phyloP scores from a whole-genome alignment of 208 protist genomes.

The Naegleria fowleri region DNA sequence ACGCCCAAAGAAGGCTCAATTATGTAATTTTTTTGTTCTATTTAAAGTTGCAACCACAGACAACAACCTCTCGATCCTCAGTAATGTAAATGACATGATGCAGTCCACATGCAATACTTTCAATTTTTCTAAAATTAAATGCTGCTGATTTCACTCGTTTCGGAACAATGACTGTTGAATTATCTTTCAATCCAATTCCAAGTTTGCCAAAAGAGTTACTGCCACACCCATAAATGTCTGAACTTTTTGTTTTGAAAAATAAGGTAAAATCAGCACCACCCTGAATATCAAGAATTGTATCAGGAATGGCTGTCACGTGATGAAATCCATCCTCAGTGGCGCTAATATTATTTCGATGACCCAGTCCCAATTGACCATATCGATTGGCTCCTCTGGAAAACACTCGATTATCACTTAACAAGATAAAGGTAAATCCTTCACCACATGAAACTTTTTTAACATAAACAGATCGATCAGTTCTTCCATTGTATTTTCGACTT shows the following conservation, averaged over 20 bases:
- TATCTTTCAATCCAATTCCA: neutral
- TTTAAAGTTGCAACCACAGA: neutral
- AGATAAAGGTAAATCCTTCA: neutral
- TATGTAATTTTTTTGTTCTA: too few species aligned
- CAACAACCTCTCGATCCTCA: neutral
- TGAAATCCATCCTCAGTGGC: neutral
- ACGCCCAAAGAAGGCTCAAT: too few species aligned
- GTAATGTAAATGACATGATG: neutral
- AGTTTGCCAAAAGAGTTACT: neutral
- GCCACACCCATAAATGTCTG: neutral
- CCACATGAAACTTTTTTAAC: neutral
- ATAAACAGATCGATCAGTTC: neutral
- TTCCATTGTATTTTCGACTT: too few species aligned
- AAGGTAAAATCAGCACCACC: neutral
- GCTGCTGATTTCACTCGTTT: neutral
- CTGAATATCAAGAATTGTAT: neutral
- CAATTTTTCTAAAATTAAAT: neutral
- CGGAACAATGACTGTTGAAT: neutral
- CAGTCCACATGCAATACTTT: neutral
- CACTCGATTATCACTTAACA: neutral
- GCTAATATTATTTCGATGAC: neutral
- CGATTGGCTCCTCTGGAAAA: neutral
- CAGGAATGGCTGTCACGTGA: neutral
- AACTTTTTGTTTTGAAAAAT: neutral
- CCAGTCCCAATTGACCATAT: neutral